Evolutionary conservation across 306 rosid genomes (phyloP), one percentile per base, ranked within the genome.

Genomic region (Datisca glomerata): DNA sequence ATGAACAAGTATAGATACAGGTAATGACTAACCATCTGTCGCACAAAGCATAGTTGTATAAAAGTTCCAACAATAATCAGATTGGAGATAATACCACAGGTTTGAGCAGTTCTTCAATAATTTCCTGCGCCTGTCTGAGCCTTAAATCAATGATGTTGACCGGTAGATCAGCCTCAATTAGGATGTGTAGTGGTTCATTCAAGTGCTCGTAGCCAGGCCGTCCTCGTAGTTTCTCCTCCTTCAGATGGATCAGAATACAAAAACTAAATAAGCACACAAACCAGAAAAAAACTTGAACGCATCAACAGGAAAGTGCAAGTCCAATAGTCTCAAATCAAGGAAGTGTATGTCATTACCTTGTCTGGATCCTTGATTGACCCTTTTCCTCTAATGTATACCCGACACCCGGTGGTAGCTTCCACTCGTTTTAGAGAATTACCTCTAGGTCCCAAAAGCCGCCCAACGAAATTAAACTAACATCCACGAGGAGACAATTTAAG

Each of bases 151-250:
- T 81, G 55, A 86, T 46, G 64, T 66, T 86, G 49, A 79, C 92
- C 53, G 94, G 94, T 41, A 86, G 76, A 63, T 86, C 96, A 14
- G 86, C 96, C 63, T 86, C 96, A 17, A 86, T 81, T 58, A 86
- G 66, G 56, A 86, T 86, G 65, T 86, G 96, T 35, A 86, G 85
- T 1, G 92, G 92, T 59, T 86, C 96, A 22, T 76, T 86, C 60
- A 86, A 80, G 59, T 86, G 96, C 63, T 86, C 96, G 59, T 86
- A 86, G 63, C 96, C 96, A 9, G 96, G 96, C 55, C 92, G 66
- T 81, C 96, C 94, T 49, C 94, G 74, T 21, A 86, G 85, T 54
- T 81, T 86, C 71, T 86, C 94, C 66, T 86, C 96, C 96, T 81
- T 45, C 28, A 68, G 50, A 73, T 55, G 42, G 35, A 57, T 44